phyloP scores from a whole-genome alignment of 164 flowering plant genomes.

The Chimonanthus praecox region DNA sequence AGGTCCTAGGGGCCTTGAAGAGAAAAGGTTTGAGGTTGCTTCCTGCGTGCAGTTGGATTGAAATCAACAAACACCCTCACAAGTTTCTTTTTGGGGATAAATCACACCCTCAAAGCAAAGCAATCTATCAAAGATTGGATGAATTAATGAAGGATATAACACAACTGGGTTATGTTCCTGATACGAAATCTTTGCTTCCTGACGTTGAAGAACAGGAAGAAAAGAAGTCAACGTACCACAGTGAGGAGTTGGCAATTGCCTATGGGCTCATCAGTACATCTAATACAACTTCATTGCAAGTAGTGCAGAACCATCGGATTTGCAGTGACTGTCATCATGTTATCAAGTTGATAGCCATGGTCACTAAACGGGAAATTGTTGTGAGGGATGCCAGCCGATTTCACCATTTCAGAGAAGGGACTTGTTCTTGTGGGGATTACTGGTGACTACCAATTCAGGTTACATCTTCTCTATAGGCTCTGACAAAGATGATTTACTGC shows the following conservation, averaged over 20 bases:
- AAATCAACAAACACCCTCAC: conserved; percentile 47
- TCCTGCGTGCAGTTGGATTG: conserved; percentile 77
- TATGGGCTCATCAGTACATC: conserved; percentile 60
- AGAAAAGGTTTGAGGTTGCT: conserved; percentile 59
- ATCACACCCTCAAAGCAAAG: conserved; percentile 37
- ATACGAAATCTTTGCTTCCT: conserved; percentile 48
- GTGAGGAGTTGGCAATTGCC: conserved; percentile 74
- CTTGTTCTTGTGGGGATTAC: conserved; percentile 70
- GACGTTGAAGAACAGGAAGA: conserved; percentile 76
- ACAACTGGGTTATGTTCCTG: conserved; percentile 47
- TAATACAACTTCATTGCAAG: conserved; percentile 45
- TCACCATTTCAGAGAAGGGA: conserved; percentile 62
- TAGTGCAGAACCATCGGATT: conserved; percentile 71
- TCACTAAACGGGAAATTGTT: conserved; percentile 48
- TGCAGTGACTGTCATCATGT: conserved; percentile 67
- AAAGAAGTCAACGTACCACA: conserved; percentile 37
- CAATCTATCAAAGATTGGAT: conserved; percentile 46
- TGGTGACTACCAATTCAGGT: conserved; percentile 42
- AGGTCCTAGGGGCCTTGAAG: conserved; percentile 46
- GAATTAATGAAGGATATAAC: conserved; percentile 48
- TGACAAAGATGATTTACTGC: neutral
- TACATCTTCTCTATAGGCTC: neutral
- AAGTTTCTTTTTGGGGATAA: conserved; percentile 58
- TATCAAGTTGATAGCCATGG: conserved; percentile 53
- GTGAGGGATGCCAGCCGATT: conserved; percentile 73